Percentiles rank a stretch among this genome's conserved stretches.
Evolutionary conservation across 148 eudicot genomes (phyloP).

Genomic region (Spergularia marina): DNA sequence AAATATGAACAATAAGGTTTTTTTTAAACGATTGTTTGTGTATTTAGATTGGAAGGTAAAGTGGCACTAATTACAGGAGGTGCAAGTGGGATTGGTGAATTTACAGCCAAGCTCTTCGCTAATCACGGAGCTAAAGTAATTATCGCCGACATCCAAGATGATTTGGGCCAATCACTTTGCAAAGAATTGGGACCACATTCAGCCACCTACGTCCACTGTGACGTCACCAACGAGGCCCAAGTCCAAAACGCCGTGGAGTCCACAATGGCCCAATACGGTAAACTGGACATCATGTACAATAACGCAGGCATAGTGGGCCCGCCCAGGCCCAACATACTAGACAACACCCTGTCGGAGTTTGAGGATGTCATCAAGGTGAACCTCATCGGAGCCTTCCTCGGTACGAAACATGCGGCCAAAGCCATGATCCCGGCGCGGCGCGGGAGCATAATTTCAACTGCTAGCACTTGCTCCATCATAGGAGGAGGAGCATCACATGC

Average conservation of each 20-base stretch:
- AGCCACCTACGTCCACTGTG: constrained; percentile 35
- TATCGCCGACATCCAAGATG: constrained; percentile 39
- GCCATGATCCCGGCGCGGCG: constrained; percentile 32
- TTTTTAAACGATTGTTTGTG: no score
- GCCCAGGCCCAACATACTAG: constrained; percentile 18
- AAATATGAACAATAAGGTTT: no score
- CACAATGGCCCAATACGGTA: constrained; percentile 24
- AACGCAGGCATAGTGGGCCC: constrained; percentile 26
- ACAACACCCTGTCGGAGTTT: constrained; percentile 23
- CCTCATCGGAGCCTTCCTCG: constrained; percentile 34
- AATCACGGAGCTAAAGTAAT: constrained; percentile 34
- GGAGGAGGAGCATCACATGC: constrained; percentile 30
- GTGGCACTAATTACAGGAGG: constrained; percentile 46
- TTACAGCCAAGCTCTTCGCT: constrained; percentile 26
- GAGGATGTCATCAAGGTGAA: constrained; percentile 27
- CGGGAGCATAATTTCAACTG: constrained; percentile 33
- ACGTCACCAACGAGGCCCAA: constrained; percentile 29
- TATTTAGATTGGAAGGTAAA: constrained; percentile 35
- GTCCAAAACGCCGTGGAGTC: constrained; percentile 29
- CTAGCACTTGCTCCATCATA: constrained; percentile 20
- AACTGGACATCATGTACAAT: constrained; percentile 39
- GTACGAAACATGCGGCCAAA: constrained; percentile 41
- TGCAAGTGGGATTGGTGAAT: constrained; percentile 38
- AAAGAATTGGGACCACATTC: constrained; percentile 22
- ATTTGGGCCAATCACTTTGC: constrained; percentile 30